Evolutionary conservation across 2,329 filamentous ascomycete species (phyloP).

Genomic region (Alternaria conjuncta): DNA sequence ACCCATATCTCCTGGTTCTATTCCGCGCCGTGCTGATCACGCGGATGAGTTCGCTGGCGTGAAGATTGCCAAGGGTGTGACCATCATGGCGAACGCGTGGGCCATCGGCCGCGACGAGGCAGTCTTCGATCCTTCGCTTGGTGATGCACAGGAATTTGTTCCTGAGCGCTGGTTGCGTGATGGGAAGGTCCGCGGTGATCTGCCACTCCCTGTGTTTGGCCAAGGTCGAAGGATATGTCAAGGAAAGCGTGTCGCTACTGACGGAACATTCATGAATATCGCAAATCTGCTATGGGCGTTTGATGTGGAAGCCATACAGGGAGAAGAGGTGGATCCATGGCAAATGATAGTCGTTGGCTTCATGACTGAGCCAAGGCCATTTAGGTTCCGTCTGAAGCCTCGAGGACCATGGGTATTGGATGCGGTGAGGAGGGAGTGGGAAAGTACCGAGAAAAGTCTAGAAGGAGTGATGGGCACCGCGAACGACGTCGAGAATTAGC

Average conservation of each 20-base stretch:
- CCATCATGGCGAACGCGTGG: slow-evolving; percentile 17
- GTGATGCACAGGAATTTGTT: slow-evolving; percentile 2
- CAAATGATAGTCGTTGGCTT: slow-evolving; percentile 14
- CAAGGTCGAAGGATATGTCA: slow-evolving; percentile 16
- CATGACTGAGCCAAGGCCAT: slow-evolving; percentile 15
- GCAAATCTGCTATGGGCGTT: slow-evolving; percentile 13
- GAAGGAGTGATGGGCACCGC: slow-evolving; percentile 5
- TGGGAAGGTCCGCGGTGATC: slow-evolving; percentile 10
- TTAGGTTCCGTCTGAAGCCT: slow-evolving; percentile 14
- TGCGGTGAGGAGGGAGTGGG: slow-evolving; percentile 8
- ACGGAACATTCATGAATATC: slow-evolving; percentile 13
- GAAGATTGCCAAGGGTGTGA: slow-evolving; percentile 8
- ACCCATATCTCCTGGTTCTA: slow-evolving; percentile 13
- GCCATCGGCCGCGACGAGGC: slow-evolving; percentile 14
- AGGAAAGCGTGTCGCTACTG: slow-evolving; percentile 16
- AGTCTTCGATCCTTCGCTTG: slow-evolving; percentile 9
- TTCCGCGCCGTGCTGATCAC: slow-evolving; percentile 11
- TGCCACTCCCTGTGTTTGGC: slow-evolving; percentile 15
- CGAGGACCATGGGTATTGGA: slow-evolving; percentile 10
- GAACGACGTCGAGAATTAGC: slow-evolving; percentile 1
- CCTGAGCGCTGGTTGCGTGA: slow-evolving; percentile 15
- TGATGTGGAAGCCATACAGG: slow-evolving; percentile 4
- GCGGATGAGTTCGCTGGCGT: slow-evolving; percentile 12
- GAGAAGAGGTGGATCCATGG: slow-evolving; percentile 10
- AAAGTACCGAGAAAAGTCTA: slow-evolving; percentile 1